Base-by-base conservation (phyloP, 2,329 filamentous ascomycete species). In the Tolypocladium capitatum region DNA sequence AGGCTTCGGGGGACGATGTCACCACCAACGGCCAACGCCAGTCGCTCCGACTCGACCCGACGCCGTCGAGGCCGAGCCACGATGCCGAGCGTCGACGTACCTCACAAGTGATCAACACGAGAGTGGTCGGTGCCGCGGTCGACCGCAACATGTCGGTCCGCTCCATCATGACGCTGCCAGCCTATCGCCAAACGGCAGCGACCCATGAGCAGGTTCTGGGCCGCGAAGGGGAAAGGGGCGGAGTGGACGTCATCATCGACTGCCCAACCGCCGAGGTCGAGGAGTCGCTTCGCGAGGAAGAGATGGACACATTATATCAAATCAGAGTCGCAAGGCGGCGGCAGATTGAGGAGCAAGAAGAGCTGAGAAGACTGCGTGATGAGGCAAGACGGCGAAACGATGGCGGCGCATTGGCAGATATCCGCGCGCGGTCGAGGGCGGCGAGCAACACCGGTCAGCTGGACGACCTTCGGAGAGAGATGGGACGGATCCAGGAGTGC, bases 261-360 rank as follows among this genome's bases (percentile, higher is more conserved):
- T 80, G 86, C 54, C 90, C 90, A 0, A 87, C 84, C 0, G 75
- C 72, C 9, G 86, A 94, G 46, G 84, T 89, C 47, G 81, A 94
- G 54, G 88, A 94, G 62, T 67, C 69, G 2, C 70, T 88, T 46
- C 77, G 92, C 13, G 89, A 97, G 53, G 80, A 87, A 28, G 87
- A 96, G 63, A 97, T 97, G 92, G 86, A 92, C 52, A 80, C 86
- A 0, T 67, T 97, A 36, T 97, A 94, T 63, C 88, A 94, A 63
- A 91, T 97, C 50, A 83, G 92, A 13, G 62, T 86, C 13, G 81
- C 86, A 18, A 78, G 92, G 47, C 79, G 90, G 46, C 74, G 78
- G 48, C 84, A 94, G 62, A 74, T 83, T 35, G 78, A 80, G 5
- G 88, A 92, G 52, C 81, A 88, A 5, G 86, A 94, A 55, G 81